Base-by-base conservation (phyloP, 768 basidiomycete species). In the Suillus spraguei region DNA sequence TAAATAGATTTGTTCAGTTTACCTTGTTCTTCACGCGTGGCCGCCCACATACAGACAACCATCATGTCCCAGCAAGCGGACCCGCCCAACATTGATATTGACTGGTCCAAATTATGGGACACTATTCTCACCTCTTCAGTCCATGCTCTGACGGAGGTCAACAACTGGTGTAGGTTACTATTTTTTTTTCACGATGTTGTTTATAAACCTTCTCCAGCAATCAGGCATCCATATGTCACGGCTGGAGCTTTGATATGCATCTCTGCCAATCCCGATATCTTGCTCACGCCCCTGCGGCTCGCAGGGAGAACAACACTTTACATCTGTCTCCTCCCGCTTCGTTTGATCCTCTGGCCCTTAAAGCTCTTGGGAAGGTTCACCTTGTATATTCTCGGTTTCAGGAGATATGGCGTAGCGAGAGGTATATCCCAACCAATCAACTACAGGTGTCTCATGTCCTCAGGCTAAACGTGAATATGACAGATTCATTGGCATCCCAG, bases 401-500 rank as follows among this genome's bases (percentile, higher is more conserved):
- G 56, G 46, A 13, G 28, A 28, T 3, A 20, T 20, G 61, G 56
- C 0, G 61, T 62, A 42, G 61, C 42, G 59, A 59, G 8, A 62
- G 58, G 61, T 62, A 60, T 14, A 7, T 55, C 9, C n/a, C 11
- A 10, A 36, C 3, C 42, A n/a, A 8, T 24, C n/a, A 32, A 41
- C 50, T 41, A 60, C 38, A 58, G 16, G 6, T 20, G 13, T 33
- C 53, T n/a, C 20, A 4, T 33, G 13, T 6, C 13, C 14, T 28
- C 28, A 28, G 28, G 28, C 17, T 20, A 11, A 41, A 22, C 35
- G 4, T 17, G 14, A 50, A 11, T 8, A 2, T 28, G 9, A 2
- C 20, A 65, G 64, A 64, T 41, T 64, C 63, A 16, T 59, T 64
- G 24, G 64, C 64, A 36, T 60, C 64, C 1, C 46, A 33, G 16